These are phyloP conservation scores for Cubamyces sp. DNA, from an alignment of 768 basidiomycete species.

Conservation along the genomic window DNA sequence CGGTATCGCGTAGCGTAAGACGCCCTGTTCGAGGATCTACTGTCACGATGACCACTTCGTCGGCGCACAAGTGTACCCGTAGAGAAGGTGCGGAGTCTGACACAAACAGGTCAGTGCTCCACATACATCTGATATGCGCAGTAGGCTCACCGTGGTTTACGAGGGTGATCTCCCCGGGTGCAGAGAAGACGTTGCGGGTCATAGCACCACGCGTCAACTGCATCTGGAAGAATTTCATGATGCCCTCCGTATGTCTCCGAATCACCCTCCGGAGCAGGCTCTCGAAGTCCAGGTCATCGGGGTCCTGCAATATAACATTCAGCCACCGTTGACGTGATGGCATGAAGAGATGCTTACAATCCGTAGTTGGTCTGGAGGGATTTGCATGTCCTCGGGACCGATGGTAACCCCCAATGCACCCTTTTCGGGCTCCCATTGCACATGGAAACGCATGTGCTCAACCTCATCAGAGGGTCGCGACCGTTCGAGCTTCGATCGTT, in stretches of 20 bases:
- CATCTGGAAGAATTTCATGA: conserved; percentile 59
- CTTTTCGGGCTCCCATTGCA: conserved; percentile 77
- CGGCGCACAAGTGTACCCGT: conserved; percentile 71
- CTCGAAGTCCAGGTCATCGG: conserved; percentile 76
- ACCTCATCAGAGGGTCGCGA: conserved; percentile 72
- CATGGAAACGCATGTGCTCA: conserved; percentile 68
- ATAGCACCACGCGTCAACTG: conserved; percentile 57
- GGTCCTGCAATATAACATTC: conserved; percentile 46
- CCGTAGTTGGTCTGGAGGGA: conserved; percentile 47
- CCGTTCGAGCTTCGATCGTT: conserved; percentile 60
- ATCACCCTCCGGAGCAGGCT: conserved; percentile 65
- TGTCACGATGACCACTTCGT: conserved; percentile 75
- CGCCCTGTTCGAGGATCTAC: conserved; percentile 83
- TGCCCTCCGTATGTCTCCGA: conserved; percentile 63
- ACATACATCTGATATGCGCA: not conserved
- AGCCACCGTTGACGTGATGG: not conserved
- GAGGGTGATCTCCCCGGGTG: conserved; percentile 60
- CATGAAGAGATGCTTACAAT: conserved; percentile 56
- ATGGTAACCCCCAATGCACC: conserved; percentile 66
- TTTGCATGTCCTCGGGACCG: conserved; percentile 48
- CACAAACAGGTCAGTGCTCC: not conserved
- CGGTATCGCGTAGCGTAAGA: conserved; percentile 77
- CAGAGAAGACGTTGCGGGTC: conserved; percentile 60
- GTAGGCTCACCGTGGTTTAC: conserved; percentile 54
- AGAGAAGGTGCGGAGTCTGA: conserved; percentile 61